Base-by-base conservation (phyloP, 495 filamentous ascomycete species). In the Pyronema domesticum region DNA sequence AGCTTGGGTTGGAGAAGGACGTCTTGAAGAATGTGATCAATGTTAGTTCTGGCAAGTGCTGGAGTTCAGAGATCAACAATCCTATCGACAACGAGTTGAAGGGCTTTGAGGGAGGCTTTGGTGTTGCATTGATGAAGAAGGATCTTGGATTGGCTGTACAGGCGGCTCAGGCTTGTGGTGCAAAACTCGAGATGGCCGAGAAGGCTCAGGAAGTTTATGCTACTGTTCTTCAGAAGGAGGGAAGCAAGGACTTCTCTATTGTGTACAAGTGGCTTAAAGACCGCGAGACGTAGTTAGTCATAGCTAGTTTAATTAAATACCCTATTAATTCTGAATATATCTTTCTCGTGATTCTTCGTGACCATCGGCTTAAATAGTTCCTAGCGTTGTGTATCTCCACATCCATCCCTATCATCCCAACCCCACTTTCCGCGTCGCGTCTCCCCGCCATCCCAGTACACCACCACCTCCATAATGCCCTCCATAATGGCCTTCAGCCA, bases 21-120 rank as follows among this genome's bases (percentile, higher is more conserved):
- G 77, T 79, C 1, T 69, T 95, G 11, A 85, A 83, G 1, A 75
- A 78, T 39, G 73, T 95, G 68, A 83, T 94, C 67, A 94, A 91
- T 64, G 77, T 80, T 15, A 85, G 82, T 46, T 93, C 85, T 0
- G 89, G 89, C 37, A 79, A 76, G 50, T 94, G 86, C 73, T 95
- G 89, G 89, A 85, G 86, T 7, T 86, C 80, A 55, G 89, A 94
- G 65, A 68, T 89, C 45, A 95, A 95, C 65, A 95, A 95, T 62
- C 89, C 89, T 0, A 85, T 94, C 8, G 83, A 85, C 40, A 86
- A 84, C n/a, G 82, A 88, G 0, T 74, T 72, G 39, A 75, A 79
- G 17, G 85, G 79, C 7, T 95, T 93, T 57, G 69, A 74, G 13
- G 86, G 86, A 13, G 89, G 89, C 0, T 94, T 94, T 58, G 86